These are phyloP conservation scores for Botrytis porri DNA, from an alignment of 2,329 filamentous ascomycete species.

Conservation along the genomic window DNA sequence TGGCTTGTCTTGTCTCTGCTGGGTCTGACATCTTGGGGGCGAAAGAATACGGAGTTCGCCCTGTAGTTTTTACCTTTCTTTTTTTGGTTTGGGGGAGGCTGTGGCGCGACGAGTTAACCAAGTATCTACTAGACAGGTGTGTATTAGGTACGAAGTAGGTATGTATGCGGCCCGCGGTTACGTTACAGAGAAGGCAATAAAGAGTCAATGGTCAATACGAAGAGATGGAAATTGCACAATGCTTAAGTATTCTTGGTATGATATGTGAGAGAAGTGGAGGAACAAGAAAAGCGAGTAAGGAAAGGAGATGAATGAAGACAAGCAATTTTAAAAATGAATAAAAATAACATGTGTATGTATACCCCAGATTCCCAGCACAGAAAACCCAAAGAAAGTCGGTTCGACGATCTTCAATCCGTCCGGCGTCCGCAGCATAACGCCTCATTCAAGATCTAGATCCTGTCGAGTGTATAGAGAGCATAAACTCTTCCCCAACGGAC, in stretches of 20 bases:
- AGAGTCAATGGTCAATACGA: neutral
- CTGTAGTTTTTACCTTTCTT: neutral
- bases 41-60: neutral
- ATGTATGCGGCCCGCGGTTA: slow-evolving; percentile 13
- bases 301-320: neutral
- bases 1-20: slow-evolving; percentile 12
- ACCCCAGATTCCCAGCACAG: neutral
- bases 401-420: neutral
- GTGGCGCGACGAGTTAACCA: neutral
- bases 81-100: neutral
- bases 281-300: neutral
- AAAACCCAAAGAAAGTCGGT: neutral
- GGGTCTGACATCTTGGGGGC: neutral
- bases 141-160: no score
- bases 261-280: no score
- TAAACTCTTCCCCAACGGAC: no score
- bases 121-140: no score
- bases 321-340: neutral
- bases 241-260: neutral
- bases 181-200: neutral
- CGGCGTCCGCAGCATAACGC: neutral
- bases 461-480: no score
- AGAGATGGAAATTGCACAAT: neutral
- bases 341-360: neutral
- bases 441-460: neutral